Evolutionary conservation across 306 rosid species (phyloP), one percentile per base, ranked within the genome.

Genomic region (Pyrus pyrifolia): DNA sequence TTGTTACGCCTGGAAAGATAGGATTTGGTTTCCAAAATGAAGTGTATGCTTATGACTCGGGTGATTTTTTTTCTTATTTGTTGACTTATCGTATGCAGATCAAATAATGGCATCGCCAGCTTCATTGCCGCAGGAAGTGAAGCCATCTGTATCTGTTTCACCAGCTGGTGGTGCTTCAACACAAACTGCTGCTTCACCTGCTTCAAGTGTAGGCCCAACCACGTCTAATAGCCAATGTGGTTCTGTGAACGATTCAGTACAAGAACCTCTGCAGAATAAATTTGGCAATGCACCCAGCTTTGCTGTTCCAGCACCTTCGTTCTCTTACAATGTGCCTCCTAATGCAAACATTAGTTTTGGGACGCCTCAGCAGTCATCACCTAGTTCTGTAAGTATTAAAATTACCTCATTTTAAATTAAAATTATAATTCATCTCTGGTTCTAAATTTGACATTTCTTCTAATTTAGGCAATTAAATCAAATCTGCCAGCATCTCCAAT

Each of bases 101-200:
- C 80, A 72, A 64, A n/a, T 30, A 86, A 76, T 86, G 92, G 84
- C 88, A 31, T 84, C 90, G 0, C 73, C 88, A 25, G 88, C 87
- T 53, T 88, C 90, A 88, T 73, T 88, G 77, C 68, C 84, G 1
- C 89, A 80, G 63, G 86, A 86, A 52, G 38, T 78, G 25, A 79
- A 61, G 22, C 79, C 83, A 25, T 68, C 83, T 2, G 68, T 42
- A 59, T 25, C 77, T 10, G 68, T 22, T 42, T 60, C 68, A 42
- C 77, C 58, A 4, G 68, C 68, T 18, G 77, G 77, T 4, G 77
- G 29, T 29, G 6, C 68, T 59, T 40, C 68, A 58, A 38, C 42
- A 7, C 76, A 64, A 15, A 23, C 68, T 58, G 53, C 40, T 23
- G 68, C 31, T 17, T 49, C 68, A 25, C 57, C 44, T 25, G 76